Evolutionary conservation across 805 yeast species (phyloP).

Genomic region (Barnettozyma californica): DNA sequence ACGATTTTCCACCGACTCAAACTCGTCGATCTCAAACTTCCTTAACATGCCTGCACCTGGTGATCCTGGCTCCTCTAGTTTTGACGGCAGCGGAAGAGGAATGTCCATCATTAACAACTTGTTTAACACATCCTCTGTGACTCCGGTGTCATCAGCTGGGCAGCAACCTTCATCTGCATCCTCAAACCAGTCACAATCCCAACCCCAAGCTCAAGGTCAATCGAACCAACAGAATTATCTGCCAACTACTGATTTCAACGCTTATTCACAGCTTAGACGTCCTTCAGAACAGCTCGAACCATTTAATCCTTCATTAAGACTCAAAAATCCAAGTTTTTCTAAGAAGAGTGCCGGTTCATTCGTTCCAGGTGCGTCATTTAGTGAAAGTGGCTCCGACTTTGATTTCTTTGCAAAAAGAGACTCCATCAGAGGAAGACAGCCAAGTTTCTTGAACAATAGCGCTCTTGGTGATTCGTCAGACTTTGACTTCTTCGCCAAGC

Average conservation of each 20-base stretch:
- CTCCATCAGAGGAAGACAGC: conserved; percentile 23
- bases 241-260: conserved; percentile 20
- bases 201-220: neutral
- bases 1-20: conserved; percentile 27
- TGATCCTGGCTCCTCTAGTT: conserved; percentile 12
- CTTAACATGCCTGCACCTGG: conserved; percentile 13
- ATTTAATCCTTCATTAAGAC: conserved; percentile 33
- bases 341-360: conserved; percentile 14
- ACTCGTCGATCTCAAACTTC: conserved; percentile 22
- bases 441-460: conserved; percentile 22
- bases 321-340: conserved; percentile 24
- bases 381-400: conserved; percentile 18
- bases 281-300: conserved; percentile 49
- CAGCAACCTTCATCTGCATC: neutral
- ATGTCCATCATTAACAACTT: conserved; percentile 23
- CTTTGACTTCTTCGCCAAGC: conserved; percentile 24
- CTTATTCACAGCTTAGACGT: conserved; percentile 31
- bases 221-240: conserved; percentile 6
- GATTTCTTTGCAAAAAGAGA: conserved; percentile 25
- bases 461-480: conserved; percentile 21
- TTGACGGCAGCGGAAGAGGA: conserved; percentile 23
- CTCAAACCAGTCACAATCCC: conserved; percentile 3
- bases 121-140: conserved; percentile 11
- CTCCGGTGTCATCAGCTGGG: conserved; percentile 2
- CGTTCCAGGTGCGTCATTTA: conserved; percentile 12